A percentile compares a stretch with the other conserved stretches of the same genome.
Evolutionary conservation across 768 basidiomycete species (phyloP).

Genomic region (Guyanaporus albipodus): DNA sequence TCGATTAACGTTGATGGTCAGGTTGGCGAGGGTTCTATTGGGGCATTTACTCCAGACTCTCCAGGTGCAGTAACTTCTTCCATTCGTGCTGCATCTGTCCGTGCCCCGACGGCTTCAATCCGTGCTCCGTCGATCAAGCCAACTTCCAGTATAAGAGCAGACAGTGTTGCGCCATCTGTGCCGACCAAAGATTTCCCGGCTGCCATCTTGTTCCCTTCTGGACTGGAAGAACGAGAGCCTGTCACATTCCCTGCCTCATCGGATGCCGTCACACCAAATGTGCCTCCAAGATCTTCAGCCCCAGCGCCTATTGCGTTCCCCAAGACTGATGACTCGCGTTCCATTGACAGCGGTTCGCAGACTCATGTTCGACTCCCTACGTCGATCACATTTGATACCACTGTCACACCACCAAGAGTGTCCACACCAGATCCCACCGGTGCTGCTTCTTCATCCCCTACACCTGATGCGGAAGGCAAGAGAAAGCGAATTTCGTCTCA

Average conservation of each 20-base stretch:
- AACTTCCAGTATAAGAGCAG: constrained; percentile 17
- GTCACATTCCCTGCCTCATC: constrained; percentile 7
- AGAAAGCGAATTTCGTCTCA: constrained; percentile 79
- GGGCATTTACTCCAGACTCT: constrained; percentile 9
- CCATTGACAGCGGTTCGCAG: constrained; percentile 26
- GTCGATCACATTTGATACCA: constrained; percentile 61
- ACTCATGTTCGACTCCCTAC: constrained; percentile 26
- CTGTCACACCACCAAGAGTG: constrained; percentile 54
- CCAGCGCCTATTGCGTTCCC: constrained; percentile 40
- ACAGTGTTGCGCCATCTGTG: constrained; percentile 27
- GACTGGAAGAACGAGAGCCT: constrained; percentile 9
- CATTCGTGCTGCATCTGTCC: constrained; percentile 16
- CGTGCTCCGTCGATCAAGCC: constrained; percentile 23
- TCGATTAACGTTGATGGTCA: constrained; percentile 11
- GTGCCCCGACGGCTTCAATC: constrained; percentile 14
- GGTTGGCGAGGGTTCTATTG: constrained; percentile 20
- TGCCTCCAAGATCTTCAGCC: constrained; percentile 36
- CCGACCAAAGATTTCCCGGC: constrained; percentile 25
- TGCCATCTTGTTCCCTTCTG: constrained; percentile 35
- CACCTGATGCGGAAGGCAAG: constrained; percentile 70
- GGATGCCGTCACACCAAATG: constrained; percentile 23
- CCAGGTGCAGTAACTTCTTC: constrained; percentile 14
- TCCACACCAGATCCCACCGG: constrained; percentile 69
- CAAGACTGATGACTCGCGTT: constrained; percentile 33
- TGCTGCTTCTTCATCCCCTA: constrained; percentile 51